Percentiles rank a stretch among this genome's conserved stretches.
These are phyloP conservation scores for Neoboletus brunneissimus DNA, from an alignment of 768 basidiomycete species.

Conservation along the genomic window DNA sequence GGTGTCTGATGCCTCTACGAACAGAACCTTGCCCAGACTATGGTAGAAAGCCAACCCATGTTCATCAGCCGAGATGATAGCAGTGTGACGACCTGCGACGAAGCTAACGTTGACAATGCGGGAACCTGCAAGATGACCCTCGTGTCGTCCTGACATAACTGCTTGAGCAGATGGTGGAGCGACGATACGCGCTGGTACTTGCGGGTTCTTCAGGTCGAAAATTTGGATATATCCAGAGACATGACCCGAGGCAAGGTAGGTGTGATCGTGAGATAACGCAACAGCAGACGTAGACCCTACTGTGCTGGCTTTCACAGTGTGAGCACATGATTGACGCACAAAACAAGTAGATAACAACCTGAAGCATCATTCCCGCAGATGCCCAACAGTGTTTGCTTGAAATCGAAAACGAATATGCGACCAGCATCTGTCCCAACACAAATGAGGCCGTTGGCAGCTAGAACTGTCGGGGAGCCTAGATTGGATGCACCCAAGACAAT, in stretches of 20 bases:
- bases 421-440: slow-evolving; percentile 87
- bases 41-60: slow-evolving; percentile 93
- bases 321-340: slow-evolving; percentile 18
- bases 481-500: slow-evolving; percentile 57
- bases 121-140: slow-evolving; percentile 81
- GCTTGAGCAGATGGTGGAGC: slow-evolving; percentile 63
- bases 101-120: slow-evolving; percentile 82
- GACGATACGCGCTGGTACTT: slow-evolving; percentile 65
- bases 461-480: slow-evolving; percentile 69
- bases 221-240: slow-evolving; percentile 80
- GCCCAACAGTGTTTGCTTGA: slow-evolving; percentile 79
- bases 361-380: slow-evolving; percentile 70
- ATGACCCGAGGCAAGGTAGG: slow-evolving; percentile 89
- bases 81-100: slow-evolving; percentile 89
- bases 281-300: slow-evolving; percentile 84
- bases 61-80: slow-evolving; percentile 87
- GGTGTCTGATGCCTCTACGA: slow-evolving; percentile 92
- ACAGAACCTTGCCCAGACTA: slow-evolving; percentile 88
- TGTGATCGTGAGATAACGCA: slow-evolving; percentile 90
- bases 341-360: slow-evolving; percentile 42
- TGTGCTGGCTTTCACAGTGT: slow-evolving; percentile 44
- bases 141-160: slow-evolving; percentile 74
- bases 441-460: slow-evolving; percentile 83
- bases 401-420: slow-evolving; percentile 80
- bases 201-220: slow-evolving; percentile 73